phyloP scores from a whole-genome alignment of 495 filamentous ascomycete species.

The Hypoxylon fragiforme region DNA sequence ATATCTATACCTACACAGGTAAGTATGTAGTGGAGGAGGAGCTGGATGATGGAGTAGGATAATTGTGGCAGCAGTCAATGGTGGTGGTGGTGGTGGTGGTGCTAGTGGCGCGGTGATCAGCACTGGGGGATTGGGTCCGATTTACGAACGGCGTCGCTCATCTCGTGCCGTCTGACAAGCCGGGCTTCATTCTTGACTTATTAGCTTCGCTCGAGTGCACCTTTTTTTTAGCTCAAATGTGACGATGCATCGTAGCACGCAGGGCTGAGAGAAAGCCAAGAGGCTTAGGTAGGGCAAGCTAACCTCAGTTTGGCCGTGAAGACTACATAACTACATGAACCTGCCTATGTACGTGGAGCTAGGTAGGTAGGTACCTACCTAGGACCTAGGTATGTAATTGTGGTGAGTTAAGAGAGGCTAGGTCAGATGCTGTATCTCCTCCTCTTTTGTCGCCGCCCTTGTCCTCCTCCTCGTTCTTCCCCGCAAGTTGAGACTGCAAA shows the following conservation, averaged over 20 bases:
- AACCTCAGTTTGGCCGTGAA: neutral
- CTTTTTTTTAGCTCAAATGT: conserved; percentile 3
- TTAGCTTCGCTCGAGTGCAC: neutral
- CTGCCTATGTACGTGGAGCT: no score
- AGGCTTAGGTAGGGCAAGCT: conserved; percentile 9
- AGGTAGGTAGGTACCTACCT: neutral
- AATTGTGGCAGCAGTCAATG: neutral
- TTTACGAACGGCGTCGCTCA: neutral
- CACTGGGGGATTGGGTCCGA: no score
- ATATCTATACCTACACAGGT: neutral
- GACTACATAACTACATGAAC: neutral
- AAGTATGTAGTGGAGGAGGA: neutral
- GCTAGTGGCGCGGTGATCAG: no score
- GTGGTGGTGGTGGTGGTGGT: neutral
- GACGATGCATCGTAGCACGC: conserved; percentile 17
- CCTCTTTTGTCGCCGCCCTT: no score
- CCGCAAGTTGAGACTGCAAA: no score
- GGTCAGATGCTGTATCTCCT: no score
- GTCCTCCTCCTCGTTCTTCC: no score
- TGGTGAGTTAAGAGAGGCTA: neutral
- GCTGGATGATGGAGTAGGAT: neutral
- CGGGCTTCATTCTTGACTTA: no score
- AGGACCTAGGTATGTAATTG: neutral
- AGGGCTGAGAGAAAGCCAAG: conserved; percentile 27
- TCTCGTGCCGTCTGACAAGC: conserved; percentile 11